A percentile compares a stretch with the other conserved stretches of the same genome.
Conservation (phyloP, 2,329 filamentous ascomycete species). For the Penicillium oxalicum region DNA sequence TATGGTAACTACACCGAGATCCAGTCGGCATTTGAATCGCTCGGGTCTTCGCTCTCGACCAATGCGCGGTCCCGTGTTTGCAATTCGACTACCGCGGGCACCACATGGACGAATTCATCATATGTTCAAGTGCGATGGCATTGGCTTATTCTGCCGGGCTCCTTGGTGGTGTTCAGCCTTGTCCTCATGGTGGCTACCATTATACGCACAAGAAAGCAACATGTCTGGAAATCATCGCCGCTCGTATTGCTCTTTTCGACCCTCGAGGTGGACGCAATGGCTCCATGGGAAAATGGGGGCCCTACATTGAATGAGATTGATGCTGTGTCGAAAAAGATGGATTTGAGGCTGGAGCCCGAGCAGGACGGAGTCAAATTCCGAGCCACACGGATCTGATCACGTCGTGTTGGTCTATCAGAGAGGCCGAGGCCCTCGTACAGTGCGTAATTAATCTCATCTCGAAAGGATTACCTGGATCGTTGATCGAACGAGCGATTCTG, state of each 20-base stretch:
- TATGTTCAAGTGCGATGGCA: conserved; percentile 21
- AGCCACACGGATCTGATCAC: background rate
- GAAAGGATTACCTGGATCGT: no score
- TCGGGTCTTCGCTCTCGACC: conserved; percentile 14
- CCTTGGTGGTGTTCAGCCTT: conserved; percentile 40
- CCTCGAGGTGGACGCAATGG: conserved; percentile 13
- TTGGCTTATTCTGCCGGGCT: conserved; percentile 19
- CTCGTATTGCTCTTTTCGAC: conserved; percentile 21
- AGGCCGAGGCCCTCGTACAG: no score
- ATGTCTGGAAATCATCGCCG: conserved; percentile 24
- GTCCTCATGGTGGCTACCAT: conserved; percentile 45
- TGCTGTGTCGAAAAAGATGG: conserved; percentile 17
- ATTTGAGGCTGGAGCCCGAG: conserved; percentile 19
- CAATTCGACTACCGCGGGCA: conserved; percentile 9
- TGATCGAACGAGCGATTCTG: no score
- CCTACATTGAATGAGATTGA: conserved; percentile 21
- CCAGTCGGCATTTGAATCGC: conserved; percentile 13
- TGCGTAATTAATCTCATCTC: no score
- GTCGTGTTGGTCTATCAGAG: no score
- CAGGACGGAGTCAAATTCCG: conserved; percentile 14
- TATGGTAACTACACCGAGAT: conserved; percentile 18
- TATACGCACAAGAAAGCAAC: conserved; percentile 19
- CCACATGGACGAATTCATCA: conserved; percentile 16
- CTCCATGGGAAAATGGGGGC: conserved; percentile 5
- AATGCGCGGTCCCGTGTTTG: conserved; percentile 20